phyloP scores from a whole-genome alignment of 805 yeast species.

The Candida michaelii region DNA sequence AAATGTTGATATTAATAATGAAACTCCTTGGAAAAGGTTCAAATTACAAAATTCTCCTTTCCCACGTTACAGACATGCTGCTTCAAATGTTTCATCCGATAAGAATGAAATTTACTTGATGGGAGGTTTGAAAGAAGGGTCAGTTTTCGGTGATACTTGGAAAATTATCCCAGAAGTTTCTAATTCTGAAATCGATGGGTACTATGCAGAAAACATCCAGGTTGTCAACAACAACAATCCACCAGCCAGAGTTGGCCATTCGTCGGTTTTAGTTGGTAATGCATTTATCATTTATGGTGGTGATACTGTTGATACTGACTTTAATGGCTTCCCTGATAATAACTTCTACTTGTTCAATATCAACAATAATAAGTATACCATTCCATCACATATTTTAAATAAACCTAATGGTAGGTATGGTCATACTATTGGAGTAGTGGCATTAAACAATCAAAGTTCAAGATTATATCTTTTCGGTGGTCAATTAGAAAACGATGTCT shows the following conservation, averaged over 20 bases:
- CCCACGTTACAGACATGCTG: slow-evolving; percentile 93
- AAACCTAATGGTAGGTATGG: slow-evolving; percentile 95
- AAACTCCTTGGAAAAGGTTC: slow-evolving; percentile 66
- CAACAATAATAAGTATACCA: slow-evolving; percentile 44
- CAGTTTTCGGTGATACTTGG: slow-evolving; percentile 97
- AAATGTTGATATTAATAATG: slow-evolving; percentile 3
- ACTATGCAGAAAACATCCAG: slow-evolving; percentile 33
- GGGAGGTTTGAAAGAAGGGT: slow-evolving; percentile 93
- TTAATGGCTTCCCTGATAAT: slow-evolving; percentile 78
- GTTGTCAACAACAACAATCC: slow-evolving; percentile 75
- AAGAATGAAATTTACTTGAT: slow-evolving; percentile 81
- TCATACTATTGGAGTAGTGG: slow-evolving; percentile 80
- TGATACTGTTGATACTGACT: slow-evolving; percentile 83
- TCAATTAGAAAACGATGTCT: slow-evolving; percentile 79
- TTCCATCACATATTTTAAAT: slow-evolving; percentile 43
- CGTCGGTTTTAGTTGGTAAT: slow-evolving; percentile 87
- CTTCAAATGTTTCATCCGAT: slow-evolving; percentile 73
- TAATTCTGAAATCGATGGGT: slow-evolving; percentile 23
- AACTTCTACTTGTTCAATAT: slow-evolving; percentile 80
- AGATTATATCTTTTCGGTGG: slow-evolving; percentile 89
- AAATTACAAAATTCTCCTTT: slow-evolving; percentile 77
- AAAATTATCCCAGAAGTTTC: slow-evolving; percentile 54
- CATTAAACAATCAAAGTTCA: slow-evolving; percentile 43
- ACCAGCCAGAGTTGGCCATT: slow-evolving; percentile 96
- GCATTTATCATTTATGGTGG: slow-evolving; percentile 97